A percentile compares a stretch with the other conserved stretches of the same genome.
phyloP scores from a whole-genome alignment of 139 green algal species.

The Micromonas commoda region DNA sequence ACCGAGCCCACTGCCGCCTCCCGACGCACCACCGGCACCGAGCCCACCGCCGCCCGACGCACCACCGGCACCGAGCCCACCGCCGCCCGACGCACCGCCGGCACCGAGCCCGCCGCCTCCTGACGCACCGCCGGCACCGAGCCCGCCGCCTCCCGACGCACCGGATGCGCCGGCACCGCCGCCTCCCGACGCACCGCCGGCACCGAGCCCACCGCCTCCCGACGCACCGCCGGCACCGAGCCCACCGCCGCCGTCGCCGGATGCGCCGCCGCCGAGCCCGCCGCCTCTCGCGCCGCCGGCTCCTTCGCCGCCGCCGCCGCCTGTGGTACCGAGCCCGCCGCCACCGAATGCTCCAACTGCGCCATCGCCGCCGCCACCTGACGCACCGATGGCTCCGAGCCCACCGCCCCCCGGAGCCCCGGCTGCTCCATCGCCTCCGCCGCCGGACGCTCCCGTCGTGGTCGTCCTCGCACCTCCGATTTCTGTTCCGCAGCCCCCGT shows the following conservation, averaged over 20 bases:
- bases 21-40: not conserved
- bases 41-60: slow-evolving; percentile 1
- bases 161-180: not conserved
- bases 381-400: not conserved
- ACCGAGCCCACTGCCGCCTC: not conserved
- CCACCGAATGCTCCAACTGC: not conserved
- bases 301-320: slow-evolving; percentile 1
- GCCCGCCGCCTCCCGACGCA: not conserved
- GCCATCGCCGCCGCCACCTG: not conserved
- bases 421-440: slow-evolving; percentile 5
- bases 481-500: not conserved
- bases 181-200: not conserved
- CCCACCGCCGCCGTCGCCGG: not conserved
- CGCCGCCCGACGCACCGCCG: not conserved
- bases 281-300: not conserved
- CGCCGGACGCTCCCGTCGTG: too few relatives aligned
- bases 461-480: too few relatives aligned
- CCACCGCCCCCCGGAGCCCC: too few relatives aligned
- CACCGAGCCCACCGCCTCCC: not conserved
- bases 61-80: too few relatives aligned
- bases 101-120: not conserved
- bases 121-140: not conserved
- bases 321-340: not conserved
- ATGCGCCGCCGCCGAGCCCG: not conserved
- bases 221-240: not conserved